Evolutionary conservation across 2,329 filamentous ascomycete genomes (phyloP), one percentile per base, ranked within the genome.

Genomic region (Coniochaeta sp.): DNA sequence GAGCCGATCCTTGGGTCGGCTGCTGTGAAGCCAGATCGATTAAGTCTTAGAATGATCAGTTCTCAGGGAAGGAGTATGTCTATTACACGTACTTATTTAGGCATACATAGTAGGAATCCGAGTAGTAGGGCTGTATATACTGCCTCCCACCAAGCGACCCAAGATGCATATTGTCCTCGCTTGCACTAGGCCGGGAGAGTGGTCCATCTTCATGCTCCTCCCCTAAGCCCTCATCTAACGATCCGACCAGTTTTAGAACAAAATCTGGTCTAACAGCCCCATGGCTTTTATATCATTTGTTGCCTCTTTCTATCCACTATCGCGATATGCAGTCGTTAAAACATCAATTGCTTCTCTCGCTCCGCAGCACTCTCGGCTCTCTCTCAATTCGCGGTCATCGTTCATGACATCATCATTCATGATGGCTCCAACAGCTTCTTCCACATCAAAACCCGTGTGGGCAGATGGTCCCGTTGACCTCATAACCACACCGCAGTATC

Each of bases 381-480:
- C 47, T n/a, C 14, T 52, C 22, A 17, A 52, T 31, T 52, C 47
- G 2, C 31, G 47, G 22, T 17, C 47, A 17, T 52, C 47, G 22
- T 31, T 52, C 26, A 26, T 52, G 22, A 52, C 22, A 52, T 52
- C 47, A 52, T 31, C 54, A n/a, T 57, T 57, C 54, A 57, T 57
- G 54, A 57, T 38, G 31, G 4, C 28, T 12, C 22, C 54, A 12
- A 5, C 9, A 19, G 54, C 31, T 19, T 16, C 54, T 14, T 11
- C 54, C 7, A 12, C 28, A 22, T 24, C 54, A 3, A 36, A 36
- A 38, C 8, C 7, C 4, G 11, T n/a, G 14, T 57, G 54, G 54
- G 54, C 54, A 22, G 54, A 57, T 47, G 57, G 57, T 19, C 57
- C 40, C 36, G n/a, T 58, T 31, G 33, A 24, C 8, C 22, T 28